Conservation (phyloP, 2,329 filamentous ascomycete genomes). For the Ramichloridium luteum region DNA sequence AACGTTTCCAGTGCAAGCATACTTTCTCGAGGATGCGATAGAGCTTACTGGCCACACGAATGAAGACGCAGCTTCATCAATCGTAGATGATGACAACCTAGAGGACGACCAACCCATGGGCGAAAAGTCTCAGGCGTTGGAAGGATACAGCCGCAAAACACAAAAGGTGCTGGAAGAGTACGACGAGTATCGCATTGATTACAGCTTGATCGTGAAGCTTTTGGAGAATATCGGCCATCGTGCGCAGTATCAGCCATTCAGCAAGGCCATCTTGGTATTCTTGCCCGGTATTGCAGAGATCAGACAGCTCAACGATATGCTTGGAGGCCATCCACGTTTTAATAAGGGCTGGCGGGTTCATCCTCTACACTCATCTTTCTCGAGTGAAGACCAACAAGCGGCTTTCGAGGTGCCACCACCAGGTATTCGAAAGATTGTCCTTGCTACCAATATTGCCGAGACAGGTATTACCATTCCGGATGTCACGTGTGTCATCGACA, state of each 20-base stretch:
- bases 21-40: constrained; percentile 84
- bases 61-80: constrained; percentile 44
- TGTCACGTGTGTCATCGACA: constrained; percentile 92
- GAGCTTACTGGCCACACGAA: constrained; percentile 67
- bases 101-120: constrained; percentile 31
- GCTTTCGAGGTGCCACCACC: constrained; percentile 77
- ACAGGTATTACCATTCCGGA: constrained; percentile 98
- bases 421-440: constrained; percentile 79
- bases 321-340: constrained; percentile 66
- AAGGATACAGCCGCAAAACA: constrained; percentile 64
- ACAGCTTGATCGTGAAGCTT: constrained; percentile 69
- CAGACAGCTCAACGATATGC: constrained; percentile 60
- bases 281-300: constrained; percentile 81
- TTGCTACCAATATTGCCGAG: constrained; percentile 96
- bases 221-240: constrained; percentile 64
- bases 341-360: constrained; percentile 70
- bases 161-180: constrained; percentile 61
- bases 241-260: constrained; percentile 55
- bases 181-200: constrained; percentile 87
- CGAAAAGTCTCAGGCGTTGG: constrained; percentile 51
- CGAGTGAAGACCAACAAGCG: constrained; percentile 89
- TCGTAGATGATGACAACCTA: constrained; percentile 31
- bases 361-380: constrained; percentile 85
- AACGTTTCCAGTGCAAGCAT: constrained; percentile 82
- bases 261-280: constrained; percentile 88